These are phyloP conservation scores for Furculomyces boomerangus DNA, from an alignment of 371 early-diverging fungal species.

Conservation along the genomic window DNA sequence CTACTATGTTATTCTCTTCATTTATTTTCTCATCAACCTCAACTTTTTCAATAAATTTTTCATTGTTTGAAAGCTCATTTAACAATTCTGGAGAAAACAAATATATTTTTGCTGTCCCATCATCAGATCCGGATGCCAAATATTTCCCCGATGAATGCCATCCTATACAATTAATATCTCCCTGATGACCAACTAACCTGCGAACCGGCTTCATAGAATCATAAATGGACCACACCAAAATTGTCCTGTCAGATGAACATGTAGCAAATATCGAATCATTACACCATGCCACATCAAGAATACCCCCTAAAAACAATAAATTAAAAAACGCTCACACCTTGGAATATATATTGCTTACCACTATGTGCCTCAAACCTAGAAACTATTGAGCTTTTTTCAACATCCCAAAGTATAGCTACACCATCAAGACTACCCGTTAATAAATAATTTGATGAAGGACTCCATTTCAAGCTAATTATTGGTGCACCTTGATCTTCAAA, in stretches of 20 bases:
- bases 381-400: constrained; percentile 47
- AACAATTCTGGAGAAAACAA: constrained; percentile 5
- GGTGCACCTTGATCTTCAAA: constrained; percentile 65
- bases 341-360: constrained; percentile 11
- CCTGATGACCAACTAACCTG: constrained; percentile 46
- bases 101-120: constrained; percentile 64
- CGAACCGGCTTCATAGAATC: constrained; percentile 41
- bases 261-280: constrained; percentile 83
- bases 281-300: constrained; percentile 84
- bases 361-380: constrained; percentile 62
- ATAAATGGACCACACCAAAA: constrained; percentile 54
- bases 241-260: constrained; percentile 62
- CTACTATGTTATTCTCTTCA: background rate
- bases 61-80: constrained; percentile 3
- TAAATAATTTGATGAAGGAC: constrained; percentile 53
- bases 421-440: constrained; percentile 67
- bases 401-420: constrained; percentile 73
- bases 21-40: background rate
- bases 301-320: constrained; percentile 19
- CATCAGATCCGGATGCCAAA: constrained; percentile 86
- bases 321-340: background rate
- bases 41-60: background rate
- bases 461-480: constrained; percentile 78
- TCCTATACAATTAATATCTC: constrained; percentile 72
- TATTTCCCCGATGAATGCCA: constrained; percentile 71